Evolutionary conservation across 2,329 filamentous ascomycete genomes (phyloP).

Genomic region (Didymella keratinophila): DNA sequence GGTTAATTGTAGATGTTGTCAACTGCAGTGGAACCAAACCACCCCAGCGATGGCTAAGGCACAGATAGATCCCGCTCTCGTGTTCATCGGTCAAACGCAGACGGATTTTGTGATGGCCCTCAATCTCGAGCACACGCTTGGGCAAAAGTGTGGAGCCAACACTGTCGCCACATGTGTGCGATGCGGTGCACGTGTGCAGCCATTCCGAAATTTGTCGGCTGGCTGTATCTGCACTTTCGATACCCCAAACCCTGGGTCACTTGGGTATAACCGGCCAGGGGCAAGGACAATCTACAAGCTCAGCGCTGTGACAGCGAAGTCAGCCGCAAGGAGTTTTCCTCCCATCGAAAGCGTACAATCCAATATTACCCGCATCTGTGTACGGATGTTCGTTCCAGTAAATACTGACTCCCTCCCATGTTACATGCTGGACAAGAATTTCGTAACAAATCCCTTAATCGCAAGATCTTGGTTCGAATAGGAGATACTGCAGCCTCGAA

Average conservation of each 20-base stretch:
- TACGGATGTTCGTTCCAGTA: too few relatives aligned
- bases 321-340: too few relatives aligned
- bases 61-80: neutral
- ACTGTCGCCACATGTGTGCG: neutral
- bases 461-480: too few relatives aligned
- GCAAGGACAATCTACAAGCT: neutral
- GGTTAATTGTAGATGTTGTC: neutral
- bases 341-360: too few relatives aligned
- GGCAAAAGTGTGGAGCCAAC: neutral
- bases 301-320: too few relatives aligned
- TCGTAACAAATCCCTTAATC: too few relatives aligned
- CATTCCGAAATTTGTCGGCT: neutral
- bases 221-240: neutral
- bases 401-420: too few relatives aligned
- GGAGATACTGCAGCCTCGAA: too few relatives aligned
- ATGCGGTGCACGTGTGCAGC: neutral
- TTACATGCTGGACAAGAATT: too few relatives aligned
- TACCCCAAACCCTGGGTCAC: too few relatives aligned
- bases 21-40: neutral
- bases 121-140: neutral
- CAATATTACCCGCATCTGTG: too few relatives aligned
- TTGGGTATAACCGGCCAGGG: neutral
- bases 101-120: neutral
- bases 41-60: constrained; percentile 16
- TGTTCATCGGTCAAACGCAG: too few relatives aligned